phyloP scores from a whole-genome alignment of 768 basidiomycete genomes.

The Amanita jacksonii region DNA sequence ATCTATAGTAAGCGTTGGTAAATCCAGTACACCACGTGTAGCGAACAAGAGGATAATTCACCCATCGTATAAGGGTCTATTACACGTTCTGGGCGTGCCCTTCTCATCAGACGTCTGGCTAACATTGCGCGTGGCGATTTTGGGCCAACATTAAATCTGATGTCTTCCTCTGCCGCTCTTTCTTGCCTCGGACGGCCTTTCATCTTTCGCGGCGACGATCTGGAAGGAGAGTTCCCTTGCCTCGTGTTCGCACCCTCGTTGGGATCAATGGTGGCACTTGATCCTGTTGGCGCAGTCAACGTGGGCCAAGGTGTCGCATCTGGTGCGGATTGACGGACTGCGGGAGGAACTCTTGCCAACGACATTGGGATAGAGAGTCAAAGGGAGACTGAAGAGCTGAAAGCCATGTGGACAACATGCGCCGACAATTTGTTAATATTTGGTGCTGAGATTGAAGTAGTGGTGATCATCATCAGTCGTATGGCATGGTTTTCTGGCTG shows the following conservation, averaged over 20 bases:
- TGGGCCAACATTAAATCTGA: conserved; percentile 33
- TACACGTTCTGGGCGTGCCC: conserved; percentile 17
- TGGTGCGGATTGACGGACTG: conserved; percentile 50
- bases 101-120: conserved; percentile 17
- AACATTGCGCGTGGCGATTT: conserved; percentile 18
- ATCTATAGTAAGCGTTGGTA: conserved; percentile 15
- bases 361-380: conserved; percentile 31
- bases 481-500: no score
- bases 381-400: conserved; percentile 23
- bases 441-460: conserved; percentile 3
- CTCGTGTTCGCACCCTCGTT: conserved; percentile 35
- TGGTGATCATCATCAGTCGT: not conserved
- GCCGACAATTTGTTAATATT: conserved; percentile 23
- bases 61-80: conserved; percentile 19
- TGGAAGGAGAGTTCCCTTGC: conserved; percentile 16
- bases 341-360: conserved; percentile 36
- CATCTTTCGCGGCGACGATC: conserved; percentile 26
- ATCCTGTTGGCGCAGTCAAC: conserved; percentile 30
- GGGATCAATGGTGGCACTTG: not conserved
- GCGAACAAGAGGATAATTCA: conserved; percentile 14
- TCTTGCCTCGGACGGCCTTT: conserved; percentile 26
- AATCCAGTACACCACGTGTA: conserved; percentile 7
- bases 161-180: conserved; percentile 36
- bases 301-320: conserved; percentile 35
- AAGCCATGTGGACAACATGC: conserved; percentile 30